These are phyloP conservation scores for Tanacetum coccineum DNA, from an alignment of 129 eudicot species.

Conservation along the genomic window DNA sequence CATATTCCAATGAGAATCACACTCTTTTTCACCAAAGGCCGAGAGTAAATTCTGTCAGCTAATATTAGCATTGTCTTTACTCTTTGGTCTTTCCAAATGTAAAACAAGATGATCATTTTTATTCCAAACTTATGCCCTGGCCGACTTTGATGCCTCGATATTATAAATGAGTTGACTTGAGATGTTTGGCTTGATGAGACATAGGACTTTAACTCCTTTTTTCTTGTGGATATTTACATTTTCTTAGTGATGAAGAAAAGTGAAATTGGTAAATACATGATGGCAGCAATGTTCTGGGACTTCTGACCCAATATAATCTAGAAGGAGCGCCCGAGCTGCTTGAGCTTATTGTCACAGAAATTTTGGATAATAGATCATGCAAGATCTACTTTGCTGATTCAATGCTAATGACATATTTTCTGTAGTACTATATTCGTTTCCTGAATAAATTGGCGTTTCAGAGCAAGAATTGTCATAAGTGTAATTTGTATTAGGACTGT, in stretches of 20 bases:
- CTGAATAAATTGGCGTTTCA: too few species aligned
- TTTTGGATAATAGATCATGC: background rate
- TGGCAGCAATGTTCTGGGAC: too few species aligned
- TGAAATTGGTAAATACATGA: too few species aligned
- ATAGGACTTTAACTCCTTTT: too few species aligned
- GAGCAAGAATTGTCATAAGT: too few species aligned
- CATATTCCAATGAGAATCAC: constrained; percentile 31
- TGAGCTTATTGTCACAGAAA: background rate
- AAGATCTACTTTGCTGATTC: background rate
- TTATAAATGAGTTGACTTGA: constrained; percentile 4
- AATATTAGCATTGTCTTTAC: background rate
- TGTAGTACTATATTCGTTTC: too few species aligned
- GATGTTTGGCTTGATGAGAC: background rate
- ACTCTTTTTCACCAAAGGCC: constrained; percentile 23
- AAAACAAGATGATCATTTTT: background rate
- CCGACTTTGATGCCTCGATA: constrained; percentile 13
- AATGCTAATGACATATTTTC: background rate
- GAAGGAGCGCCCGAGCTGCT: background rate
- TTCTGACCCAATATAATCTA: too few species aligned
- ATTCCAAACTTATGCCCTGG: background rate
- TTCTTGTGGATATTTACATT: too few species aligned
- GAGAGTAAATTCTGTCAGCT: constrained; percentile 20
- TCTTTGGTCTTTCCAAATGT: constrained; percentile 10
- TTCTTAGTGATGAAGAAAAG: too few species aligned
- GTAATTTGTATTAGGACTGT: too few species aligned